Base-by-base conservation (phyloP, 352 stramenopile genomes). In the Phytophthora colocasiae region DNA sequence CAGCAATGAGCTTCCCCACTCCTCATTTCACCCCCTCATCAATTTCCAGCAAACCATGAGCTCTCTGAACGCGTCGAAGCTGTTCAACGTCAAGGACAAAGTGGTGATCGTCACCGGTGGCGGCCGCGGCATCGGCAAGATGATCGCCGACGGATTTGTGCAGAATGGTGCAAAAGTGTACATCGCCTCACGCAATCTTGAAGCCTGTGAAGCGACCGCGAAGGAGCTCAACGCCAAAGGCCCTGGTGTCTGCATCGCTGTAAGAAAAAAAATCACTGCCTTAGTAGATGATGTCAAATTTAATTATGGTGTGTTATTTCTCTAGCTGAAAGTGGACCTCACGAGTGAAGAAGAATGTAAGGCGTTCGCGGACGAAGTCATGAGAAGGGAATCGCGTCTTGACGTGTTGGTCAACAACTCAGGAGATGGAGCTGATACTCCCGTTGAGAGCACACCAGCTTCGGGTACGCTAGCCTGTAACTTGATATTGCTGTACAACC, bases 371-470 rank as follows among this genome's bases (percentile, higher is more conserved):
- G 56, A 85, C 12, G 80, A 98, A 52, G 69, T 98, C 26, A 86
- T 88, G 63, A 78, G 85, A 46, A 66, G 58, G 17, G 78, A 96
- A 60, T 84, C 82, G 36, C 75, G 80, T 39, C 66, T 98, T 14
- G 84, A 98, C 51, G 89, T 98, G 40, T 77, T 98, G 3, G 74
- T 98, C 57, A 98, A 99, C 81, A 98, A 98, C 81, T 96, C 92
- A 74, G 81, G 60, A 3, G 51, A 67, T 24, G 68, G 68, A 52
- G 34, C 14, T 14, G 68, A 63, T 0, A 64, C 51, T 7, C 55
- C 48, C n/a, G 51, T 67, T 24, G 56, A 63, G 58, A 83, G 46
- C 66, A 81, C 53, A 48, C 69, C 22, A 69, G 87, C 68, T 47
- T 71, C 58, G 91, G 74, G 72, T 73, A 27, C 17, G 27, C 48